Conservation (phyloP, 305 asterid genomes). For the Fraxinus nigra region DNA sequence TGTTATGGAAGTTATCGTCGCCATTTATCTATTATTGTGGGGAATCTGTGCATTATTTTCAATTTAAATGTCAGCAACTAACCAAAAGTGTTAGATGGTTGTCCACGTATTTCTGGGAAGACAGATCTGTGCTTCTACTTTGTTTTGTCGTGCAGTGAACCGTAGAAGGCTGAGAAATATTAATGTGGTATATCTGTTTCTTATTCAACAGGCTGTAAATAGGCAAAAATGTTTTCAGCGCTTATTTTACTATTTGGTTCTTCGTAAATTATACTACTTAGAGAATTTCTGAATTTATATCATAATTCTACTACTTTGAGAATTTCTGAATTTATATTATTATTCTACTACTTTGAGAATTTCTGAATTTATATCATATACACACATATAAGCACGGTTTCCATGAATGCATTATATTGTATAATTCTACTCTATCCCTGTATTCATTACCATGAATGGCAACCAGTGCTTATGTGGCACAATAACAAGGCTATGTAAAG, state of each 20-base stretch:
- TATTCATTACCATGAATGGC: background rate
- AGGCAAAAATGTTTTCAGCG: background rate
- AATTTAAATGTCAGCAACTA: background rate
- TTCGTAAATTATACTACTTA: background rate
- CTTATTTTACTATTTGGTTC: background rate
- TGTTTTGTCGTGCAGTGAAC: background rate
- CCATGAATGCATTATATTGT: background rate
- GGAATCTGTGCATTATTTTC: background rate
- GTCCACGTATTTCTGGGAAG: background rate
- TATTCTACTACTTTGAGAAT: background rate
- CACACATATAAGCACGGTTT: background rate
- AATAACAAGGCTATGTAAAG: background rate
- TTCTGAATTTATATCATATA: background rate
- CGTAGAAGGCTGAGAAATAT: background rate
- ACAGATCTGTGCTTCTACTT: background rate
- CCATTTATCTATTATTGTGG: background rate
- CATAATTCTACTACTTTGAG: background rate
- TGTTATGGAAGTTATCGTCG: background rate
- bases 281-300: background rate
- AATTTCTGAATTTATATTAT: background rate
- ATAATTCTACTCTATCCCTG: background rate
- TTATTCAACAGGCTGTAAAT: background rate
- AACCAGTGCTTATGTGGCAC: background rate
- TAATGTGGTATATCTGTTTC: background rate
- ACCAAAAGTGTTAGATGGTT: background rate